Percentiles rank a stretch among this genome's conserved stretches.
These are phyloP conservation scores for Metschnikowia kunwiensis DNA, from an alignment of 805 yeast genomes.

Conservation along the genomic window DNA sequence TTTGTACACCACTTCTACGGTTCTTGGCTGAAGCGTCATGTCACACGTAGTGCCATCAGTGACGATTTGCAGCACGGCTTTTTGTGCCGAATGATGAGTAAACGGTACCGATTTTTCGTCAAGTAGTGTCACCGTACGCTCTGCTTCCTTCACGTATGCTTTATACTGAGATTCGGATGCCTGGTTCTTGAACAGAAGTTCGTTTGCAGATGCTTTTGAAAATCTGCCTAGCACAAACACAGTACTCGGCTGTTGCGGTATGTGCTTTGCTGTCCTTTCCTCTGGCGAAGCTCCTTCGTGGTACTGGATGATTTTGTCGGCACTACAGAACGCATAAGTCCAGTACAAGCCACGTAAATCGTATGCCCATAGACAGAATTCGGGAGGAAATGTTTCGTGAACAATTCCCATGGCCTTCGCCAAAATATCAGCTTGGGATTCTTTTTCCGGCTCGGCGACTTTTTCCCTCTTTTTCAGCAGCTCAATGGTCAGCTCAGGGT, in stretches of 20 bases:
- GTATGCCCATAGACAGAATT: slow-evolving; percentile 17
- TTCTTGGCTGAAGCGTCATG: slow-evolving; percentile 50
- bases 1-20: slow-evolving; percentile 52
- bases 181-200: slow-evolving; percentile 17
- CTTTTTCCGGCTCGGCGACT: slow-evolving; percentile 1
- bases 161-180: slow-evolving; percentile 18
- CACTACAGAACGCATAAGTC: slow-evolving; percentile 52
- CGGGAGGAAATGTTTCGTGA: slow-evolving; percentile 9
- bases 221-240: slow-evolving; percentile 39
- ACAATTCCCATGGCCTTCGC: slow-evolving; percentile 12
- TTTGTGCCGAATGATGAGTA: slow-evolving; percentile 21
- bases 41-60: slow-evolving; percentile 57
- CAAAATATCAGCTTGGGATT: slow-evolving; percentile 10
- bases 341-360: slow-evolving; percentile 44
- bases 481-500: slow-evolving; percentile 1
- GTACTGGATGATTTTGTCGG: slow-evolving; percentile 48
- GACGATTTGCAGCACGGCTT: slow-evolving; percentile 37
- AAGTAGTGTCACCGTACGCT: slow-evolving; percentile 22
- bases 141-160: slow-evolving; percentile 23
- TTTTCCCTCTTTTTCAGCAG: neutral
- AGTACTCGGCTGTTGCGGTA: slow-evolving; percentile 26
- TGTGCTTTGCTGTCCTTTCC: slow-evolving; percentile 26
- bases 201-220: slow-evolving; percentile 8
- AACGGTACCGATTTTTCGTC: slow-evolving; percentile 16
- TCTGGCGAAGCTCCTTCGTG: slow-evolving; percentile 31